Conservation (phyloP, 2,329 filamentous ascomycete genomes). For the Neofusicoccum sp. region DNA sequence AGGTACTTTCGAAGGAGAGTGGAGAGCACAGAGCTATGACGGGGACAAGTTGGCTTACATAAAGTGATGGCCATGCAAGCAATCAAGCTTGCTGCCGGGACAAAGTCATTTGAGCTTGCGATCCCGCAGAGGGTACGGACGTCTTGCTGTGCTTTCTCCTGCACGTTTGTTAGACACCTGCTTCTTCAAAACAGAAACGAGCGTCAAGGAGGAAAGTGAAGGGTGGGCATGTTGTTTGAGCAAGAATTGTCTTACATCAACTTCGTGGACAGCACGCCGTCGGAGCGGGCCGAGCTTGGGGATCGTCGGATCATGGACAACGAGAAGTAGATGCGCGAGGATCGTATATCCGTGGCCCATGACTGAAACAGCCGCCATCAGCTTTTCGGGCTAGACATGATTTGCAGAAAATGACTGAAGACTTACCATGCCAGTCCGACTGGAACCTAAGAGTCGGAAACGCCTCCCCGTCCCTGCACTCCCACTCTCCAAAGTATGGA, state of each 20-base stretch:
- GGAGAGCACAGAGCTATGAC: background rate
- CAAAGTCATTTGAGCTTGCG: conserved; percentile 33
- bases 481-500: conserved; percentile 24
- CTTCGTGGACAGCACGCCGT: conserved; percentile 30
- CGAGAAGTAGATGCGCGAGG: conserved; percentile 34
- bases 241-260: conserved; percentile 26
- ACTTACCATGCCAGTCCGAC: conserved; percentile 32
- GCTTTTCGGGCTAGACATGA: too few relatives aligned
- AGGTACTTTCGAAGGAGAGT: background rate
- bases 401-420: background rate
- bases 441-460: conserved; percentile 38
- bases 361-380: background rate
- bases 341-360: conserved; percentile 32
- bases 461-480: background rate
- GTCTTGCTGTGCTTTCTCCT: background rate
- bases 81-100: conserved; percentile 36
- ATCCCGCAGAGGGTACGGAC: conserved; percentile 37
- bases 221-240: too few relatives aligned
- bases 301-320: conserved; percentile 37
- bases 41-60: conserved; percentile 22
- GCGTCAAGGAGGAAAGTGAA: background rate
- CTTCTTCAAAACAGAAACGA: too few relatives aligned
- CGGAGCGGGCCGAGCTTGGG: conserved; percentile 36
- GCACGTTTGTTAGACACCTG: background rate
- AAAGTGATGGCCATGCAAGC: conserved; percentile 38